Evolutionary conservation across 495 filamentous ascomycete species (phyloP).

Genomic region (Lophiostoma macrostomum): DNA sequence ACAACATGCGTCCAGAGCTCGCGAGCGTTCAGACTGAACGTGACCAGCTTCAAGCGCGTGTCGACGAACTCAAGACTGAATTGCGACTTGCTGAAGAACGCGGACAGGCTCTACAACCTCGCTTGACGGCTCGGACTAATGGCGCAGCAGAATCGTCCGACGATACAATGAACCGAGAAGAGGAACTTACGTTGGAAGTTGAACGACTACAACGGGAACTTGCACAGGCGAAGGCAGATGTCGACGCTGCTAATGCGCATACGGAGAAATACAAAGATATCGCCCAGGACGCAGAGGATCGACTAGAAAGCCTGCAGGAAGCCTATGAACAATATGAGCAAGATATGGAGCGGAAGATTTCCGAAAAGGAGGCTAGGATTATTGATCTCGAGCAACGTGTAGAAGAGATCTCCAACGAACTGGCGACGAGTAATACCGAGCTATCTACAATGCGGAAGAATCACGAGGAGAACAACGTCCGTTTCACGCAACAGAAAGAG

Average conservation of each 20-base stretch:
- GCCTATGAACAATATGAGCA: slow-evolving; percentile 81
- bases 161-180: slow-evolving; percentile 65
- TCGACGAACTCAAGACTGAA: slow-evolving; percentile 84
- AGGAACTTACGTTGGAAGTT: slow-evolving; percentile 77
- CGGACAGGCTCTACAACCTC: slow-evolving; percentile 70
- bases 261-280: slow-evolving; percentile 88
- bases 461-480: slow-evolving; percentile 68
- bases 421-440: slow-evolving; percentile 74
- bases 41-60: slow-evolving; percentile 80
- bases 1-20: slow-evolving; percentile 76
- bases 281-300: slow-evolving; percentile 83
- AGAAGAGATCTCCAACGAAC: slow-evolving; percentile 76
- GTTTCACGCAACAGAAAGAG: slow-evolving; percentile 74
- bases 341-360: slow-evolving; percentile 71
- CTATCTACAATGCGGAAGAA: slow-evolving; percentile 72
- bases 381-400: slow-evolving; percentile 75
- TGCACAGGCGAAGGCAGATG: slow-evolving; percentile 68
- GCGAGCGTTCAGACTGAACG: slow-evolving; percentile 77
- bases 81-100: slow-evolving; percentile 85
- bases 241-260: slow-evolving; percentile 73
- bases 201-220: slow-evolving; percentile 80
- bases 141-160: slow-evolving; percentile 46
- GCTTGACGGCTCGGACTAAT: slow-evolving; percentile 57
- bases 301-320: slow-evolving; percentile 71
- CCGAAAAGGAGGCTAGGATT: slow-evolving; percentile 72